A percentile compares a stretch with the other conserved stretches of the same genome.
These are phyloP conservation scores for Alternaria triticina DNA, from an alignment of 2,329 filamentous ascomycete species.

Conservation along the genomic window DNA sequence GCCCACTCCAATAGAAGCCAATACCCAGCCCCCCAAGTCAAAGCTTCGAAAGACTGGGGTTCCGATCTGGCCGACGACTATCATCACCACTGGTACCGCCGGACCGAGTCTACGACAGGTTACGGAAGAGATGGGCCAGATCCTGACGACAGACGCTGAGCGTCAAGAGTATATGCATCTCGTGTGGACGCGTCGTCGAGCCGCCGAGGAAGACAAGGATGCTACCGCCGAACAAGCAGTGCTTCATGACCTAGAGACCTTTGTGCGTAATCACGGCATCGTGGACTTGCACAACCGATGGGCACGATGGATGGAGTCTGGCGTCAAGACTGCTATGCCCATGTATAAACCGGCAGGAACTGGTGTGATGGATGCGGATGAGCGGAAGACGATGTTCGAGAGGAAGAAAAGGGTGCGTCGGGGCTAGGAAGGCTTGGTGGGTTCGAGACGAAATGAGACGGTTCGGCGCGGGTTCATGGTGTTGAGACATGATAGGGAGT, in stretches of 20 bases:
- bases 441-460: too few relatives aligned
- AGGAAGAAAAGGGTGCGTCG: not conserved
- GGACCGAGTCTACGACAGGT: not conserved
- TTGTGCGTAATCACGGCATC: not conserved
- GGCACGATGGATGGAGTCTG: not conserved
- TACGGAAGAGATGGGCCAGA: not conserved
- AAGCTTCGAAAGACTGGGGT: not conserved
- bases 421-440: not conserved
- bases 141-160: not conserved
- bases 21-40: not conserved
- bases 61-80: not conserved
- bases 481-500: not conserved
- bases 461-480: not conserved
- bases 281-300: not conserved
- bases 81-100: not conserved
- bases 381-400: not conserved
- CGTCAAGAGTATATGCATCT: not conserved
- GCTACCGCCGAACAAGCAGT: not conserved
- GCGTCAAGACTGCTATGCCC: not conserved
- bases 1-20: not conserved
- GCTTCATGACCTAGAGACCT: not conserved
- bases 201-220: not conserved
- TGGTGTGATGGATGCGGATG: not conserved
- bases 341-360: not conserved
- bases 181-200: not conserved